Base-by-base conservation (phyloP, 805 yeast species). In the Barnettozyma sp. region DNA sequence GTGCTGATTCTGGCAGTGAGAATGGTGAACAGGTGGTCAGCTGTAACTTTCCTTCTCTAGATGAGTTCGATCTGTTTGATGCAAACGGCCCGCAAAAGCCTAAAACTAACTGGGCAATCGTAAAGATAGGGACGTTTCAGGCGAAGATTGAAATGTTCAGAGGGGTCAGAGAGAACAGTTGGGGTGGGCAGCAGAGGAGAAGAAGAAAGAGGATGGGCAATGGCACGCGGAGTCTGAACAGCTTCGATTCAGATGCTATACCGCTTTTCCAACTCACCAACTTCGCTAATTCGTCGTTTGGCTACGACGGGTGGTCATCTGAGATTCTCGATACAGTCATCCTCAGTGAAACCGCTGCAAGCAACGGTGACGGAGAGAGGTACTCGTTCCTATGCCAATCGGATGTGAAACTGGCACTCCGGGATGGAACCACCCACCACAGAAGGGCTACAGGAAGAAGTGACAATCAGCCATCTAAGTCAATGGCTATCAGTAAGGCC, bases 391-490 rank as follows among this genome's bases (percentile, higher is more conserved):
- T 49, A 6, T 54, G 62, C 2, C 62, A 63, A 43, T 66, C 68
- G 2, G 53, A 54, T 7, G 82, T 87, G 3, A 64, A 90, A 18
- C 75, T 88, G 3, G 74, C 82, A 0, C 63, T 88, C 26, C 73
- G 72, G 48, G 94, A 84, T 53, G 96, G 96, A 1, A 77, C 95
- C 0, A 82, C 65, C 50, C 86, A 79, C 37, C 92, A 82, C 50
- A 82, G 81, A 41, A 67, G 73, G 16, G 96, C 96, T 0, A 71
- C 73, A 43, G 95, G 94, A 6, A 72, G 70, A 34, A 71, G 75
- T 16, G 84, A 78, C 23, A 79, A 78, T 40, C 66, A 80, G 35
- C 68, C 71, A 12, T 61, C 67, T 7, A 78, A 74, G 52, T 80
- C 81, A 2, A 72, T 73, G 61, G 90, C 94, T 0, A 80, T 72